These are phyloP conservation scores for Anacardium occidentale DNA, from an alignment of 345 rosid genomes.

Conservation along the genomic window DNA sequence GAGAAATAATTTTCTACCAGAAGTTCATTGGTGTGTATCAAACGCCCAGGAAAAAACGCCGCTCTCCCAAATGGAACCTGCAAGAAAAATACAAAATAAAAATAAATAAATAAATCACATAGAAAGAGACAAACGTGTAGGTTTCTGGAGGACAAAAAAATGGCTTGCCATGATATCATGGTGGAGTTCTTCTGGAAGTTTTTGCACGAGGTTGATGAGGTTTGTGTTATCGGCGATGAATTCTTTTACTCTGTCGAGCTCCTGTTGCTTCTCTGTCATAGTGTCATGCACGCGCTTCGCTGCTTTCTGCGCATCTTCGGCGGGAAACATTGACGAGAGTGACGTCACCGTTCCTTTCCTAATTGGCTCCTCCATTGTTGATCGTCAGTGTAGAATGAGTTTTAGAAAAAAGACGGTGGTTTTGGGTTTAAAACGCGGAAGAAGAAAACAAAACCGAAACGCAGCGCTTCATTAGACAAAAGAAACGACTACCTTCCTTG, in stretches of 20 bases:
- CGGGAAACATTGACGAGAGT: slow-evolving; percentile 61
- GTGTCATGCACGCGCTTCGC: slow-evolving; percentile 62
- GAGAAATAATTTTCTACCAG: slow-evolving; percentile 40
- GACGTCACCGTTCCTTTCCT: slow-evolving; percentile 65
- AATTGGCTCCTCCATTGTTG: slow-evolving; percentile 27
- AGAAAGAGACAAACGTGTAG: neutral
- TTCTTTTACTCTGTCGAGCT: slow-evolving; percentile 47
- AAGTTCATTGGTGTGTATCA: slow-evolving; percentile 85
- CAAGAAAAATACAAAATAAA: neutral
- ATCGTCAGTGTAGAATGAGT: neutral
- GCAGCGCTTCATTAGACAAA: no score
- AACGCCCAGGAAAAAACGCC: slow-evolving; percentile 83
- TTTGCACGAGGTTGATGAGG: slow-evolving; percentile 59
- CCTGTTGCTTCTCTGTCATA: slow-evolving; percentile 54
- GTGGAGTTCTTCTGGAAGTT: slow-evolving; percentile 79
- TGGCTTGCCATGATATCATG: slow-evolving; percentile 69
- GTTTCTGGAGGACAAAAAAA: neutral
- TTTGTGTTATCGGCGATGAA: slow-evolving; percentile 62
- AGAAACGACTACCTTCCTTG: no score
- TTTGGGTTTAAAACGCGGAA: neutral
- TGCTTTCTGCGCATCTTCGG: slow-evolving; percentile 61
- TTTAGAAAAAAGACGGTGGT: neutral
- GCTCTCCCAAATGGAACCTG: slow-evolving; percentile 86
- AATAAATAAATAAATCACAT: neutral
- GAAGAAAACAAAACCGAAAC: no score